Evolutionary conservation across 768 basidiomycete species (phyloP).

Genomic region (Candolleomyces aberdarensis): DNA sequence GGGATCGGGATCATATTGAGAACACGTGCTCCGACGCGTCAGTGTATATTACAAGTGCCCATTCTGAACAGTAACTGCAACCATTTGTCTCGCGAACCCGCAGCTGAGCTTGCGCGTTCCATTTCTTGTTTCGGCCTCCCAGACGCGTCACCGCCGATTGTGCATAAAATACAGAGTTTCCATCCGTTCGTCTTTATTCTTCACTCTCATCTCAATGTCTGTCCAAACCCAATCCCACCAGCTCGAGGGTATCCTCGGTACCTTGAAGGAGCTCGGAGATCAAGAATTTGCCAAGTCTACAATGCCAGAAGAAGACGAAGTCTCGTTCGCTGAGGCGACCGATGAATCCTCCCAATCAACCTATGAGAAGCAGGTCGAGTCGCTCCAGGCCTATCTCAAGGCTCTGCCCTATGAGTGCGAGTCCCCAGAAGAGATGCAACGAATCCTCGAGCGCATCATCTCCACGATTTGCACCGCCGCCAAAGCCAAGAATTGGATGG

Average conservation of each 20-base stretch:
- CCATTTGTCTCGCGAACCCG: neutral
- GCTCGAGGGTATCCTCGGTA: too few relatives aligned
- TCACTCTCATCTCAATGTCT: neutral
- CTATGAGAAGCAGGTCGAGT: constrained; percentile 55
- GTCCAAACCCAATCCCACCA: neutral
- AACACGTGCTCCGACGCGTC: constrained; percentile 3
- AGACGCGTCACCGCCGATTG: constrained; percentile 22
- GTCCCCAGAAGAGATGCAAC: constrained; percentile 66
- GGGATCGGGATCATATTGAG: neutral
- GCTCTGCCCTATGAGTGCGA: constrained; percentile 75
- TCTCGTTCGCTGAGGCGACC: constrained; percentile 39
- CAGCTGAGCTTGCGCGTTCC: constrained; percentile 22
- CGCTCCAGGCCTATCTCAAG: constrained; percentile 64
- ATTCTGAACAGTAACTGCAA: neutral
- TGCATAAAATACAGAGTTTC: neutral
- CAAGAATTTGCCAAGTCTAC: too few relatives aligned
- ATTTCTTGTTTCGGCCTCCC: constrained; percentile 6
- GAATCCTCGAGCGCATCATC: constrained; percentile 65
- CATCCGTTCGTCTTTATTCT: neutral
- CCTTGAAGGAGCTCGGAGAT: too few relatives aligned
- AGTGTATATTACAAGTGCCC: neutral
- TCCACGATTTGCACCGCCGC: constrained; percentile 66
- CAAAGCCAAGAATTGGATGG: constrained; percentile 72
- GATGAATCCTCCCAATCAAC: constrained; percentile 37
- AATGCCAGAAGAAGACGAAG: constrained; percentile 60